Conservation (phyloP, 805 yeast species). For the Schwanniomyces occidentalis region DNA sequence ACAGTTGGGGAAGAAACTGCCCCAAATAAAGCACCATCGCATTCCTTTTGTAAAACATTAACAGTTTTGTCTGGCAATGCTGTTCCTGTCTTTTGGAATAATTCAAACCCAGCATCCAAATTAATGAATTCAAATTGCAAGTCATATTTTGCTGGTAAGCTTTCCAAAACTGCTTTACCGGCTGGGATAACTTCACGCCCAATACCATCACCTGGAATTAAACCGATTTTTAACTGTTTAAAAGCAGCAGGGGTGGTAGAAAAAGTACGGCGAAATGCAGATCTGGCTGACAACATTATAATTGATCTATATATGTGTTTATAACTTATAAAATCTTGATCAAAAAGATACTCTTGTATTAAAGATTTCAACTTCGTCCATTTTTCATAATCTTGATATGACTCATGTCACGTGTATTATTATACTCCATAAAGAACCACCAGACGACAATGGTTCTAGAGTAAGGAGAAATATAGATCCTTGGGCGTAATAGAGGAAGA, state of each 20-base stretch:
- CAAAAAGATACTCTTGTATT: too few species aligned
- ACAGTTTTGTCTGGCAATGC: constrained; percentile 96
- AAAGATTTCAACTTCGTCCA: background rate
- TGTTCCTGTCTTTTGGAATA: constrained; percentile 90
- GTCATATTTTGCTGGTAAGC: constrained; percentile 72
- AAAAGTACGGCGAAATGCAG: constrained; percentile 29
- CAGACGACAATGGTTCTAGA: too few species aligned
- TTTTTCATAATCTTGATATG: constrained; percentile 3
- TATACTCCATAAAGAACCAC: background rate
- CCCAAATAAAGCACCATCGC: constrained; percentile 98
- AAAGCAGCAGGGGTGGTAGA: constrained; percentile 30
- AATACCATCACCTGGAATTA: constrained; percentile 98
- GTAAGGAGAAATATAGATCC: too few species aligned
- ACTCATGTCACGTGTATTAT: constrained; percentile 9
- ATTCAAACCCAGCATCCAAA: constrained; percentile 92
- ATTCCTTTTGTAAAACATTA: constrained; percentile 66
- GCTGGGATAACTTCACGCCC: constrained; percentile 98
- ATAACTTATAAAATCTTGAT: too few species aligned
- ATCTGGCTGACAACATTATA: constrained; percentile 21
- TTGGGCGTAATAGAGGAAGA: too few species aligned
- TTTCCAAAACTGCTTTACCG: constrained; percentile 83
- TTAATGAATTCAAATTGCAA: constrained; percentile 83
- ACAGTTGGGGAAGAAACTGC: constrained; percentile 95
- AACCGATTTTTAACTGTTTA: constrained; percentile 48
- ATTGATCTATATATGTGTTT: too few species aligned